phyloP scores from a whole-genome alignment of 352 stramenopile genomes.

The Globisporangium lucens region DNA sequence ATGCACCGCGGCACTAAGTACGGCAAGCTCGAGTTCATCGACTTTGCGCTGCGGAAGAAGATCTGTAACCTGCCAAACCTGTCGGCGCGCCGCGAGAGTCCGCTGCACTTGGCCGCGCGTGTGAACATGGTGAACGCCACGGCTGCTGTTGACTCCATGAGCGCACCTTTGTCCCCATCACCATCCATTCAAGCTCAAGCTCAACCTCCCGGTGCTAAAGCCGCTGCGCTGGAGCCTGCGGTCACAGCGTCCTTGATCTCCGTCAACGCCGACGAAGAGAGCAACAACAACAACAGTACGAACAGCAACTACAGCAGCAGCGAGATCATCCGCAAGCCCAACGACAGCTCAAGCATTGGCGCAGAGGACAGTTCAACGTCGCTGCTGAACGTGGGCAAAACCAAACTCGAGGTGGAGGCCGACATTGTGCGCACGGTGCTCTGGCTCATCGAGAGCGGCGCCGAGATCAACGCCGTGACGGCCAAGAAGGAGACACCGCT shows the following conservation, averaged over 20 bases:
- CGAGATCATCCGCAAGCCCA: constrained; percentile 6
- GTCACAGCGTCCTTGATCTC: constrained; percentile 33
- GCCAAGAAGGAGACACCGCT: constrained; percentile 43
- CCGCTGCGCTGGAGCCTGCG: constrained; percentile 23
- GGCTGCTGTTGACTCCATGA: not conserved
- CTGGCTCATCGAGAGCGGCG: constrained; percentile 77
- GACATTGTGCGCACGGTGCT: constrained; percentile 59
- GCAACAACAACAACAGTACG: constrained; percentile 19
- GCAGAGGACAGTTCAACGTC: constrained; percentile 4
- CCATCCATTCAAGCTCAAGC: not conserved
- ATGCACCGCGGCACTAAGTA: constrained; percentile 70
- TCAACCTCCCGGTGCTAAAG: constrained; percentile 5
- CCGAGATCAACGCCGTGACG: constrained; percentile 57
- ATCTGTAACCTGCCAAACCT: constrained; percentile 37
- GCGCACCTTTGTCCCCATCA: not conserved
- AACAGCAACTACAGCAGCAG: constrained; percentile 24
- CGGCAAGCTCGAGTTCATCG: constrained; percentile 57
- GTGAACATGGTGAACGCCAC: constrained; percentile 8
- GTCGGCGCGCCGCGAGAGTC: constrained; percentile 35
- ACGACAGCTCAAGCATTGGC: not conserved
- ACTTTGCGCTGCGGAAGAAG: constrained; percentile 48
- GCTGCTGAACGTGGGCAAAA: constrained; percentile 19
- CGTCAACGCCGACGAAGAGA: constrained; percentile 26
- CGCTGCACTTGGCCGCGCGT: constrained; percentile 65
- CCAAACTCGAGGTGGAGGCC: constrained; percentile 43